Conservation (phyloP, 768 basidiomycete genomes). For the Gloeopeniophorella convolvens region DNA sequence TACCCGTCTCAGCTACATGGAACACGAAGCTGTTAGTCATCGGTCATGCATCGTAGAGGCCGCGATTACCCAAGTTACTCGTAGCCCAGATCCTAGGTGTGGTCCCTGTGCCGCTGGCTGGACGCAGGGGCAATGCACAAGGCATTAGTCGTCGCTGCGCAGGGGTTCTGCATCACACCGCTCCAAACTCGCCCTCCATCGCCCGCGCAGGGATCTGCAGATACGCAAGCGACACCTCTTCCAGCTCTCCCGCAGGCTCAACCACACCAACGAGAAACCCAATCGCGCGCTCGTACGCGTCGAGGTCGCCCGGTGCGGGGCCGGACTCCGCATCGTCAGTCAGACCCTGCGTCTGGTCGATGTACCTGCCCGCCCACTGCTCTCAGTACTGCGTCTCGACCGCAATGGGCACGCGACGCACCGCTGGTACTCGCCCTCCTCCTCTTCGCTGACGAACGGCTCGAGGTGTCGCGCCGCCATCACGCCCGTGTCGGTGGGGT, state of each 20-base stretch:
- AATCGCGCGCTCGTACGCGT: conserved; percentile 11
- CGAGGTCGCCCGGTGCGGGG: conserved; percentile 5
- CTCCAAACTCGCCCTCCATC: conserved; percentile 12
- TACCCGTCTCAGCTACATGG: too few species aligned
- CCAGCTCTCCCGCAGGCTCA: conserved; percentile 9
- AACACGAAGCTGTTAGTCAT: too few species aligned
- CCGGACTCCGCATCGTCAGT: conserved; percentile 10
- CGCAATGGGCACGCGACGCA: neutral
- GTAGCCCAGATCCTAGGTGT: too few species aligned
- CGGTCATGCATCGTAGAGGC: too few species aligned
- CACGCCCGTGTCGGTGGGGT: conserved; percentile 12
- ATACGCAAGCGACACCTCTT: conserved; percentile 14
- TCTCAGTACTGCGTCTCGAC: conserved; percentile 6
- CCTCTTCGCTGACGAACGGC: conserved; percentile 19
- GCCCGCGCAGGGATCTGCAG: conserved; percentile 5
- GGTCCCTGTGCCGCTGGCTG: too few species aligned
- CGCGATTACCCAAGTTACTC: too few species aligned
- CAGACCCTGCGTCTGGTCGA: conserved; percentile 14
- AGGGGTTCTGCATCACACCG: too few species aligned
- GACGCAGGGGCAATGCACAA: too few species aligned
- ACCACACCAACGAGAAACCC: conserved; percentile 10
- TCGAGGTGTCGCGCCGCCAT: conserved; percentile 11
- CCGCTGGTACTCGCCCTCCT: conserved; percentile 20
- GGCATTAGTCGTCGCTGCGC: too few species aligned
- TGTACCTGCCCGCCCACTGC: neutral